Base-by-base conservation (phyloP, 1,284 basidiomycete species). In the Ceratobasidium sp. region DNA sequence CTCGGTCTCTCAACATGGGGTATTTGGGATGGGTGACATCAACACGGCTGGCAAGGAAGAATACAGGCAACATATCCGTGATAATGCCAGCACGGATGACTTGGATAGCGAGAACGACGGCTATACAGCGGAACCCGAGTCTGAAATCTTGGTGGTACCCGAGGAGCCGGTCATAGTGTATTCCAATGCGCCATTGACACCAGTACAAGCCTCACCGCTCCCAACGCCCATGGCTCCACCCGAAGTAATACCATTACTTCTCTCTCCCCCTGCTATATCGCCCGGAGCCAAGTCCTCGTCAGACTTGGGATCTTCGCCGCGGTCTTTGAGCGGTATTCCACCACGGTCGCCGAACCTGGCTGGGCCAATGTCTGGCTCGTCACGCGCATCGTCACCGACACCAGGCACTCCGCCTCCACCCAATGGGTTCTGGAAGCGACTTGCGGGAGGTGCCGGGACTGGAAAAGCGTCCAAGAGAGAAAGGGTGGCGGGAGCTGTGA, bases 1-100 rank as follows among this genome's bases (percentile, higher is more conserved):
- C 4, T 69, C 66, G 39, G 46, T 58, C 16, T 53, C 66, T 27
- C 66, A 58, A 37, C 66, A 69, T 39, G 66, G 54, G 1, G 37
- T 69, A 7, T 69, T 69, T 41, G 66, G 66, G 24, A 69, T 58
- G 66, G 66, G 66, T 11, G 53, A 69, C 24, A 69, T 69, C 31
- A 59, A 69, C 29, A 41, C 54, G 3, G 19, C 39, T 11, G 64
- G 64, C n/a, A 69, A 29, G 39, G 53, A 69, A 41, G 66, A 69
- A 24, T 58, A 69, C 24, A 11, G 39, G 22, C 54, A 54, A 9
- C 66, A 69, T 31, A 37, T 58, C 19, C 54, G 54, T 27, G 66
- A 69, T 14, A 69, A 43, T 29, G 66, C 66, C 19, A 58, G 66
- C 41, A 69, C 66, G 1, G 66, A 69, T 13, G 53, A 58, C 37